These are phyloP conservation scores for Juglanconis sp. DNA, from an alignment of 2,329 filamentous ascomycete species.

Conservation along the genomic window DNA sequence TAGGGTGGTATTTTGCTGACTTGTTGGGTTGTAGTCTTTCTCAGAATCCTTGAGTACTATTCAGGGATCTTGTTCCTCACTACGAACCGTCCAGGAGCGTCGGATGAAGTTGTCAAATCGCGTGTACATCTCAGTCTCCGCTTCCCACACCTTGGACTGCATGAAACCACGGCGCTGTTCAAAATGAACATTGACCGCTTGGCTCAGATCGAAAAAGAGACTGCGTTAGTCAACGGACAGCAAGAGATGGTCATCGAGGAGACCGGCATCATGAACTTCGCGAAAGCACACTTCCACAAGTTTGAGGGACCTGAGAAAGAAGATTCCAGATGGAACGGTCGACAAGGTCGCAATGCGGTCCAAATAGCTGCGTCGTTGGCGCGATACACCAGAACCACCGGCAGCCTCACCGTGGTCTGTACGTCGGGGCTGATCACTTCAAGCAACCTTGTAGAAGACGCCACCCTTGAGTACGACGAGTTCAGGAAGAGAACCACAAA, in stretches of 20 bases:
- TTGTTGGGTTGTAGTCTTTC: conserved; percentile 13
- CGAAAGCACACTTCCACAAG: conserved; percentile 1
- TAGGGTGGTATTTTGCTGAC: no score
- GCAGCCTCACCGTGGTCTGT: no score
- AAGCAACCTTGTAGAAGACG: no score
- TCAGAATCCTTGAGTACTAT: conserved; percentile 22
- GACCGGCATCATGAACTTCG: conserved; percentile 7
- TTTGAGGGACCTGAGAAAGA: conserved; percentile 5
- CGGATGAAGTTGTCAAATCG: conserved; percentile 23
- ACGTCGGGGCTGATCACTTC: no score
- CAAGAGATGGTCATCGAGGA: conserved; percentile 1
- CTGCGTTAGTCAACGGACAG: no score
- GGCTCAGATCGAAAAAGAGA: no score
- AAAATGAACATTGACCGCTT: no score
- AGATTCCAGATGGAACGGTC: conserved; percentile 30
- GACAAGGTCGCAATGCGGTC: conserved; percentile 34
- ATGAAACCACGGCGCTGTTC: no score
- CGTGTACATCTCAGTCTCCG: conserved; percentile 15
- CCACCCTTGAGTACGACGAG: no score
- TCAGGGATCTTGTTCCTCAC: conserved; percentile 22
- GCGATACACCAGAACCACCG: no score
- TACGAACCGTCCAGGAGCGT: conserved; percentile 20
- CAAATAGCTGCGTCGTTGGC: conserved; percentile 24
- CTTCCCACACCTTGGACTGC: no score
- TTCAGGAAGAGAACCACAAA: no score